Base-by-base conservation (phyloP, 2,329 filamentous ascomycete genomes). In the Colletotrichum sp. region DNA sequence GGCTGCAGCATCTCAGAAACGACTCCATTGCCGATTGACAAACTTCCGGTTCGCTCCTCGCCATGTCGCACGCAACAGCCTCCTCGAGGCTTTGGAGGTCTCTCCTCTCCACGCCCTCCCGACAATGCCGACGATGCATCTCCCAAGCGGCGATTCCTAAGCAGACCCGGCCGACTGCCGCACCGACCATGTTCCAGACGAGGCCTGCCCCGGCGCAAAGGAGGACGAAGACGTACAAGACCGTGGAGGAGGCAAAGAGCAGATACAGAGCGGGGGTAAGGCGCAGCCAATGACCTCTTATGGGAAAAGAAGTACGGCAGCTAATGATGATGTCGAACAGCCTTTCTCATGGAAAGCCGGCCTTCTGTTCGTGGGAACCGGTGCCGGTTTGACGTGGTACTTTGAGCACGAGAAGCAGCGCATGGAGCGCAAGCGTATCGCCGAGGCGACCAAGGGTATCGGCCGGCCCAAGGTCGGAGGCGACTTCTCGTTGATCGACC, bases 271-370 rank as follows among this genome's bases (percentile, higher is more conserved):
- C 89, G 67, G 91, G 91, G 72, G 89, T 91, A 87, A 77, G 88
- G 78, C 24, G 21, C 57, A 12, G 28, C 28, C 28, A 8, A 30
- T 30, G 28, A 30, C 28, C 28, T 30, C 9, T 30, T 9, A 30
- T 30, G 28, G 28, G 9, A 30, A 30, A 30, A 30, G 28, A 30
- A 30, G 28, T 30, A 30, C 21, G 18, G 28, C n/a, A n/a, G 71
- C 74, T 78, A 65, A 78, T 71, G 30, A 34, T 5, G n/a, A 10
- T 24, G 24, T 24, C 16, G 13, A 48, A 15, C 77, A 96, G 93
- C 97, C 97, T 34, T 99, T 99, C 88, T 98, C 96, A 70, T 96
- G 95, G 92, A 96, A 95, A 86, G 94, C 96, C 36, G 96, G 95
- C 21, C 80, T 96, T 67, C 90, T 99, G 78, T 99, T 99, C 87